Base-by-base conservation (phyloP, 2,329 filamentous ascomycete genomes). In the Alternaria tenuissima region DNA sequence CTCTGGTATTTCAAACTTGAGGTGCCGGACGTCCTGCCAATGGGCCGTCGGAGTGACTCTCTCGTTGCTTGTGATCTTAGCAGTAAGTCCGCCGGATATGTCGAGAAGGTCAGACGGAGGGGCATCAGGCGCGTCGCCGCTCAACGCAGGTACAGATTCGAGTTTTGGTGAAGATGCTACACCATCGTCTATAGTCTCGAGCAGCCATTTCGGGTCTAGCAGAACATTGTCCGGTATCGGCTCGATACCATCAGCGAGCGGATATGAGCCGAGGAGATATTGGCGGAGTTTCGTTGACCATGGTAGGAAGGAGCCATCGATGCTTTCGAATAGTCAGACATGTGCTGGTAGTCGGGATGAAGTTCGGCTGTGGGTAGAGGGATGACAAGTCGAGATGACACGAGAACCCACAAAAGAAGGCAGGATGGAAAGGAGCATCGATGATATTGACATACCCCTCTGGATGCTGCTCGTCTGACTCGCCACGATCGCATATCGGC, bases 391-490 rank as follows among this genome's bases (percentile, higher is more conserved):
- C 32, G 26, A 18, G 6, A 26, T 18, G n/a, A 26, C 42, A n/a
- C 18, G 22, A 30, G 24, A 26, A 26, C 24, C 24, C 34, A 22
- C 22, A 57, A 3, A 3, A 42, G 26, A 28, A n/a, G 80, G 85
- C 9, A 43, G 32, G 30, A 52, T 26, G 16, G 36, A 26, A 20
- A 48, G 7, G 20, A 28, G 30, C 46, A 38, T 18, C 0, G 18
- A 20, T 36, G 32, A 26, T n/a, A 9, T 20, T 36, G n/a, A 81
- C 86, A 68, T 81, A 95, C 89, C 94, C 94, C 79, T 98, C 94
- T 26, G 92, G 88, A 81, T 97, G 93, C 75, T 96, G 92, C 70
- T 97, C 94, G 74, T 99, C 95, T 22, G 90, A 93, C 79, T 99
- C 95, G 12, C 92, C 95, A 38, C 89, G 84, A 41, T 90, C 87